These are phyloP conservation scores for Extremus antarcticus DNA, from an alignment of 495 filamentous ascomycete genomes.

Conservation along the genomic window DNA sequence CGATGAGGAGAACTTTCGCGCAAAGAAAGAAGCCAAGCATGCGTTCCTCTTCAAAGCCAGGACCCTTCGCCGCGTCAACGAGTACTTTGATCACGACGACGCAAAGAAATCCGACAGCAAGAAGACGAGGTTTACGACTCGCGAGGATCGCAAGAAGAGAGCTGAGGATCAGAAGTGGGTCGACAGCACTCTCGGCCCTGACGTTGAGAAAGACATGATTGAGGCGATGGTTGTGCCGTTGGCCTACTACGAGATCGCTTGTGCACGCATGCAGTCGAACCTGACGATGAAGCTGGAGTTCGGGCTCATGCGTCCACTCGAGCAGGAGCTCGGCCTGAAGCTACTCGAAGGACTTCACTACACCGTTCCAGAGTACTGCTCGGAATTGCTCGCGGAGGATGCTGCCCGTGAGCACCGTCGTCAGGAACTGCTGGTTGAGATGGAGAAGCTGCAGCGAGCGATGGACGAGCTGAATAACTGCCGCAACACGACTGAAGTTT, in stretches of 20 bases:
- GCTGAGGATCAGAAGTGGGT: conserved; percentile 2
- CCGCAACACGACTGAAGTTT: background rate
- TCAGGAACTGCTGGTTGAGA: conserved; percentile 31
- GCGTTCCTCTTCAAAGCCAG: background rate
- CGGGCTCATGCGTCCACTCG: conserved; percentile 39
- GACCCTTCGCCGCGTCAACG: background rate
- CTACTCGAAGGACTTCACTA: conserved; percentile 26
- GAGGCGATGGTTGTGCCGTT: conserved; percentile 39
- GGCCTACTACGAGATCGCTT: conserved; percentile 46
- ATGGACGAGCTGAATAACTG: conserved; percentile 10
- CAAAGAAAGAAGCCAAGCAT: background rate
- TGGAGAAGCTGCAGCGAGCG: conserved; percentile 37
- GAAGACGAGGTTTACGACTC: background rate
- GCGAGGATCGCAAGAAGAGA: conserved; percentile 1
- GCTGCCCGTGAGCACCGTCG: conserved; percentile 35
- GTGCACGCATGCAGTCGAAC: conserved; percentile 38
- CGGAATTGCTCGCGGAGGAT: conserved; percentile 41
- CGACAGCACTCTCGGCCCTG: conserved; percentile 28
- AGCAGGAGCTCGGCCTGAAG: conserved; percentile 26
- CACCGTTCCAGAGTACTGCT: conserved; percentile 31
- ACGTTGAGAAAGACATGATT: conserved; percentile 37
- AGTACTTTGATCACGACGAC: conserved; percentile 5
- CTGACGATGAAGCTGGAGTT: conserved; percentile 38
- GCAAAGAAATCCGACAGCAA: conserved; percentile 1
- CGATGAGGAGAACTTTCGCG: background rate